Base-by-base conservation (phyloP, 495 filamentous ascomycete genomes). In the Penicillium daleae region DNA sequence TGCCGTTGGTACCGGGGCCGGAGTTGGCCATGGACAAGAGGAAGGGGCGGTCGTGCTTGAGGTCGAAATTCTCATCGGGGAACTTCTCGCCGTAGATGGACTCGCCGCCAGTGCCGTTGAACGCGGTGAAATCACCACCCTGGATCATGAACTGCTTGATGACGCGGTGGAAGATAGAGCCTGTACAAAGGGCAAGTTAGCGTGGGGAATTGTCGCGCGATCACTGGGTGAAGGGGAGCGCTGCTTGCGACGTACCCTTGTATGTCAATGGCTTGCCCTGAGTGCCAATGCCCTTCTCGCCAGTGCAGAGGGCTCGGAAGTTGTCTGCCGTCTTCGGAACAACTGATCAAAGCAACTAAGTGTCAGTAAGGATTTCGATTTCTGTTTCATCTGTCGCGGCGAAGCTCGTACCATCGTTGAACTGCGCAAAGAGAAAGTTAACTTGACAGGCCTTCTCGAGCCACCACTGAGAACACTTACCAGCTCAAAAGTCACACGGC, bases 111-210 rank as follows among this genome's bases (percentile, higher is more conserved):
- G 96, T 98, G 57, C 95, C 92, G 76, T 99, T 94, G 75, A 92
- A 94, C 27, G 86, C 88, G 32, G 95, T 99, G 78, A 99, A 99
- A 75, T 99, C 95, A 75, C 95, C 95, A 67, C 96, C 95, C 78
- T 99, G 95, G 75, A 97, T 93, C 95, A 99, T 99, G 81, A 99
- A 99, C 65, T 89, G 83, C 80, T 97, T 97, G 84, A 99, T 99
- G 64, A 99, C 91, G 40, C 95, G 90, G 84, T 99, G 95, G 86
- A 99, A 98, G 61, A 74, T 82, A 44, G 90, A 94, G 65, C 91
- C 82, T 85, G 37, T n/a, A 39, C 53, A 29, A 44, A 54, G 15
- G 24, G 5, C 29, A 0, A n/a, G 54, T 56, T 56, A 56, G 54
- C 29, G 33, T 54, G 29, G 31, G 0, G 17, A 32, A 4, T 32